Evolutionary conservation across 805 yeast genomes (phyloP), one percentile per base, ranked within the genome.

Genomic region (Limtongozyma cylindracea): DNA sequence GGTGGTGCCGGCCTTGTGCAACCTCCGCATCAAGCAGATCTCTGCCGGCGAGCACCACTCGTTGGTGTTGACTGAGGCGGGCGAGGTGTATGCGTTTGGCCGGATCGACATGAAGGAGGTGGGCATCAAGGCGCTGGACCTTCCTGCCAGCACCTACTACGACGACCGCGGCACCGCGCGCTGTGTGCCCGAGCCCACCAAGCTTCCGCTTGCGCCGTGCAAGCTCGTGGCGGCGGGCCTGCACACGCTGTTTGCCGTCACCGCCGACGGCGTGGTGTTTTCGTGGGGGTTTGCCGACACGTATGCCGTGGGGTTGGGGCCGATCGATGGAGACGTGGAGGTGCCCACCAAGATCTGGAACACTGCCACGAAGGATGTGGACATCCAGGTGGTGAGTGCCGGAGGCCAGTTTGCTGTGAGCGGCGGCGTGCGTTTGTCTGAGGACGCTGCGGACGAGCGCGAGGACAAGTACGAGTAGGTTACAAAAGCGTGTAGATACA

Each of bases 281-380:
- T 63, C 95, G 2, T 88, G 99, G 99, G 99, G 99, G 1, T 88
- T 82, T 40, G 95, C 91, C 20, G 96, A 84, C 32, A 82, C 94
- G 1, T 88, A 78, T 45, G 98, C 92, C 11, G 69, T 84, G 16
- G 99, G 99, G 8, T 66, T 80, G 27, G 98, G 98, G 6, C 82
- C 80, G 11, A 68, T 74, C 17, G 94, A 77, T 21, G 76, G 62
- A 21, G 96, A 88, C 41, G 72, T 78, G 24, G 91, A 67, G 23
- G 51, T 52, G 11, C 99, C 98, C 20, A 74, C 94, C 1, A 62
- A 84, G 43, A 77, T 88, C 34, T 65, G 68, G 32, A 88, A 91
- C 43, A 88, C 96, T 4, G 99, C 99, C 3, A 80, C 95, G 1
- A 72, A 66, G 34, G 62, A 61, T 24, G 70, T 74, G 25, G 61